phyloP scores from a whole-genome alignment of 331 rosid genomes.

The Rhamnella rubrinervis region DNA sequence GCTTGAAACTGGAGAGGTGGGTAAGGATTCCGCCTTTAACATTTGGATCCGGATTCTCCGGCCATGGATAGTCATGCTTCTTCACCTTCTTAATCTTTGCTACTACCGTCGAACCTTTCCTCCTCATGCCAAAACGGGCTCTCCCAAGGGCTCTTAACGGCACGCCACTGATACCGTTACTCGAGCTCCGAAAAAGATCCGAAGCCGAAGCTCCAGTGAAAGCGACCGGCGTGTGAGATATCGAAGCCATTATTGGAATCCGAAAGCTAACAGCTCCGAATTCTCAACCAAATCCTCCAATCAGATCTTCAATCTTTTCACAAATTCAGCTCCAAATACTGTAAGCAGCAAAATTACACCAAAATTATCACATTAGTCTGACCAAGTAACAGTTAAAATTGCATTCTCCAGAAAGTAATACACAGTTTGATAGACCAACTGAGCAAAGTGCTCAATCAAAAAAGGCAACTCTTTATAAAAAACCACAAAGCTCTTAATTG shows the following conservation, averaged over 20 bases:
- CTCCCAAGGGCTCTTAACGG: slow-evolving; percentile 73
- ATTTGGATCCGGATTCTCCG: slow-evolving; percentile 77
- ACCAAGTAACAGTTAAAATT: neutral
- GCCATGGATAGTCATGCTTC: slow-evolving; percentile 86
- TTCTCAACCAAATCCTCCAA: slow-evolving; percentile 43
- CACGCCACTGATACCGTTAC: slow-evolving; percentile 60
- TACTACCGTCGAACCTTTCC: slow-evolving; percentile 49
- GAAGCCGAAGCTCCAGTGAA: slow-evolving; percentile 64
- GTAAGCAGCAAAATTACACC: slow-evolving; percentile 16
- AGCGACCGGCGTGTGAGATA: slow-evolving; percentile 52
- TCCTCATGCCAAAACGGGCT: slow-evolving; percentile 42
- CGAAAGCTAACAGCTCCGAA: slow-evolving; percentile 18
- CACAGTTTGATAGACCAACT: neutral
- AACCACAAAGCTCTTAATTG: neutral
- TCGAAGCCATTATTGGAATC: slow-evolving; percentile 59
- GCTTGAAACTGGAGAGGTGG: slow-evolving; percentile 80
- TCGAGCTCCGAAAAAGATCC: slow-evolving; percentile 77
- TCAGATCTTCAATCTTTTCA: slow-evolving; percentile 24
- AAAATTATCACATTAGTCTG: neutral
- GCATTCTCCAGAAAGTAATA: neutral
- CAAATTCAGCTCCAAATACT: slow-evolving; percentile 20
- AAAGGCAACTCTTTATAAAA: neutral
- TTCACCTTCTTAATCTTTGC: slow-evolving; percentile 72
- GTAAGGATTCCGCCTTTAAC: slow-evolving; percentile 71
- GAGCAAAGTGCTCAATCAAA: neutral